Evolutionary conservation across 202 grass and related monocot species (phyloP).

Genomic region (Panicum hallii): DNA sequence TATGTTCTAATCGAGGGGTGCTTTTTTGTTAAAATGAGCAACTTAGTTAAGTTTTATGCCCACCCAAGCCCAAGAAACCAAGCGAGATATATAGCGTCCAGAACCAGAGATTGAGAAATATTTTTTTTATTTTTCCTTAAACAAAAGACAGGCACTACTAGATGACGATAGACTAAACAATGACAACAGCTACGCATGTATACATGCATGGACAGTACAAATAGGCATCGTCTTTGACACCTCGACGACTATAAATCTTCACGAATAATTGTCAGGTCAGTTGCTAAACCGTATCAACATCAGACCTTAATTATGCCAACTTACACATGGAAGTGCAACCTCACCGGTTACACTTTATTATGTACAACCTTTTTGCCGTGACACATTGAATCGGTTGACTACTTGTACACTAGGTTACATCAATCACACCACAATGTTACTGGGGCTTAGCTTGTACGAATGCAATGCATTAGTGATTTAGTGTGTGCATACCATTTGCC

Average conservation of each 20-base stretch:
- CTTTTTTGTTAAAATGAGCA: not conserved
- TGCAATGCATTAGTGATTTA: not conserved
- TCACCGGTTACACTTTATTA: constrained; percentile 51
- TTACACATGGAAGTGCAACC: constrained; percentile 38
- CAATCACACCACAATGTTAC: constrained; percentile 42
- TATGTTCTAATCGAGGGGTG: not conserved
- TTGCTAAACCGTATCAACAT: constrained; percentile 37
- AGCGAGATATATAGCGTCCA: no score
- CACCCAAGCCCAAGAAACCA: no score
- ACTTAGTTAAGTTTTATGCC: not conserved
- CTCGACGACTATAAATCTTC: not conserved
- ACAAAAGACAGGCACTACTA: not conserved
- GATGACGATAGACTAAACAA: not conserved
- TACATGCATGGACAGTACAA: not conserved
- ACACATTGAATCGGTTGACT: constrained; percentile 34
- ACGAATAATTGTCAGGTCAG: not conserved
- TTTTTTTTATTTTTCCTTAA: not conserved
- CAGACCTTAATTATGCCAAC: constrained; percentile 27
- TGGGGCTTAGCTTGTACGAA: constrained; percentile 1
- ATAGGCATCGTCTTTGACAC: not conserved
- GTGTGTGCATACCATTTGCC: not conserved
- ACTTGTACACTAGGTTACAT: constrained; percentile 42
- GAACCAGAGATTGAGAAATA: not conserved
- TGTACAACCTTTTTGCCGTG: constrained; percentile 27
- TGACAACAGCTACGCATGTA: not conserved